Percentiles rank a stretch among this genome's conserved stretches.
Conservation (phyloP, 2,329 filamentous ascomycete species). For the Penicillium sp. region DNA sequence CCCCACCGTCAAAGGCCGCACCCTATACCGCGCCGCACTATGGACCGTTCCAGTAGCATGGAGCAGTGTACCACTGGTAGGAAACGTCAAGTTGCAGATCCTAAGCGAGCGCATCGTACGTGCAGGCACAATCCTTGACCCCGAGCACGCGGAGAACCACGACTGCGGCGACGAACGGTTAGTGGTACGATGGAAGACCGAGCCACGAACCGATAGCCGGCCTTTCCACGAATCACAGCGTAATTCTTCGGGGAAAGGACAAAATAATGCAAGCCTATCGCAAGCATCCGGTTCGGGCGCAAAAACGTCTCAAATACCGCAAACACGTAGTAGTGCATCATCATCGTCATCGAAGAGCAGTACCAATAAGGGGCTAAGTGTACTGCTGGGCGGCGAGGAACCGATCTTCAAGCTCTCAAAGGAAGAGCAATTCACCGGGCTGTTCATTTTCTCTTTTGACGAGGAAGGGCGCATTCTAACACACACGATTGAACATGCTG, state of each 20-base stretch:
- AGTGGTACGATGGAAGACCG: constrained; percentile 85
- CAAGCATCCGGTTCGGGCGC: not conserved
- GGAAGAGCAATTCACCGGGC: constrained; percentile 77
- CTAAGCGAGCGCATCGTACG: constrained; percentile 85
- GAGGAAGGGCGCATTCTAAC: constrained; percentile 76
- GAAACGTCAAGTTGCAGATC: constrained; percentile 85
- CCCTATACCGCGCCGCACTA: constrained; percentile 87
- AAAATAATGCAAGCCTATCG: constrained; percentile 8
- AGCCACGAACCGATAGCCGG: constrained; percentile 36
- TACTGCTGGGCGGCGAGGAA: constrained; percentile 55
- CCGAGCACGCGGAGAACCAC: constrained; percentile 34
- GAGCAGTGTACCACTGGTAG: constrained; percentile 87
- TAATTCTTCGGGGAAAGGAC: not conserved
- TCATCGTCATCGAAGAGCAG: constrained; percentile 30
- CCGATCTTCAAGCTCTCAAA: constrained; percentile 53
- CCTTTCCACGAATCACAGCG: constrained; percentile 18
- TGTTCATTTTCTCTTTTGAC: constrained; percentile 97
- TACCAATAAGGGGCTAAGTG: constrained; percentile 43
- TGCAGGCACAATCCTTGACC: constrained; percentile 43
- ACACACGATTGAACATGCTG: constrained; percentile 92
- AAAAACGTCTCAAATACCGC: constrained; percentile 3
- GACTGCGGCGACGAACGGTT: constrained; percentile 67
- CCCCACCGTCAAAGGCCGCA: constrained; percentile 84
- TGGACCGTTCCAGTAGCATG: constrained; percentile 97
- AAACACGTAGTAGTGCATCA: constrained; percentile 13